Evolutionary conservation across 768 basidiomycete species (phyloP).

Genomic region (Crucibulum laeve): DNA sequence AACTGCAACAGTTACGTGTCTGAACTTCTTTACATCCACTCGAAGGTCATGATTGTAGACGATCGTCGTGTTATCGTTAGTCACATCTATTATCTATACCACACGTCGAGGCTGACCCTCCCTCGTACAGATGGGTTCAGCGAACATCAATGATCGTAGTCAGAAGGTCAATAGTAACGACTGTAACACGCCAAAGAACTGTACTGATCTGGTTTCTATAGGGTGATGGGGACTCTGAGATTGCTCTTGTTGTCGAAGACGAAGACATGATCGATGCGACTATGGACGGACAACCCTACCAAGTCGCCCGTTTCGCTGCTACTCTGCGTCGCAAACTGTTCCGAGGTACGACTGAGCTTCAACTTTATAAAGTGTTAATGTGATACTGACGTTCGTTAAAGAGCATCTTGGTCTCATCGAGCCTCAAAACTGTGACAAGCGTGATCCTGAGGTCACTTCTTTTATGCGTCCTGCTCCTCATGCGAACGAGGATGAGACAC

Average conservation of each 20-base stretch:
- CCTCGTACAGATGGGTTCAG: conserved; percentile 76
- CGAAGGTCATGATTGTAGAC: conserved; percentile 93
- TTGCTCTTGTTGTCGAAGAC: conserved; percentile 90
- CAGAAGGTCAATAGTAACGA: conserved; percentile 48
- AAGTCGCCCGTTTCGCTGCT: conserved; percentile 78
- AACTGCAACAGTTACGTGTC: conserved; percentile 60
- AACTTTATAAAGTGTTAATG: not conserved
- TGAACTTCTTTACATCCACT: conserved; percentile 81
- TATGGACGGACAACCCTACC: conserved; percentile 77
- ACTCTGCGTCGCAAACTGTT: conserved; percentile 80
- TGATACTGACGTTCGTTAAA: conserved; percentile 20
- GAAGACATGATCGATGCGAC: conserved; percentile 64
- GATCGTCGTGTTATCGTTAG: conserved; percentile 84
- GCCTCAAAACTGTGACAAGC: conserved; percentile 53
- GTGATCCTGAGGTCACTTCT: conserved; percentile 31
- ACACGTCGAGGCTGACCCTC: not conserved
- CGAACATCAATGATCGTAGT: conserved; percentile 87
- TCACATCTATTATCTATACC: conserved; percentile 8
- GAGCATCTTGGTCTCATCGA: conserved; percentile 86
- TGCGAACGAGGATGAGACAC: conserved; percentile 64
- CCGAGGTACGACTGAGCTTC: conserved; percentile 46
- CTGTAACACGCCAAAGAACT: not conserved
- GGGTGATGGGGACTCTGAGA: conserved; percentile 95
- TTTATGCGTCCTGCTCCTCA: conserved; percentile 82
- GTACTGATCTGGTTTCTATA: conserved; percentile 16